Percentiles rank a stretch among this genome's conserved stretches.
These are phyloP conservation scores for Cytospora paraplurivora DNA, from an alignment of 2,329 filamentous ascomycete genomes.

Conservation along the genomic window DNA sequence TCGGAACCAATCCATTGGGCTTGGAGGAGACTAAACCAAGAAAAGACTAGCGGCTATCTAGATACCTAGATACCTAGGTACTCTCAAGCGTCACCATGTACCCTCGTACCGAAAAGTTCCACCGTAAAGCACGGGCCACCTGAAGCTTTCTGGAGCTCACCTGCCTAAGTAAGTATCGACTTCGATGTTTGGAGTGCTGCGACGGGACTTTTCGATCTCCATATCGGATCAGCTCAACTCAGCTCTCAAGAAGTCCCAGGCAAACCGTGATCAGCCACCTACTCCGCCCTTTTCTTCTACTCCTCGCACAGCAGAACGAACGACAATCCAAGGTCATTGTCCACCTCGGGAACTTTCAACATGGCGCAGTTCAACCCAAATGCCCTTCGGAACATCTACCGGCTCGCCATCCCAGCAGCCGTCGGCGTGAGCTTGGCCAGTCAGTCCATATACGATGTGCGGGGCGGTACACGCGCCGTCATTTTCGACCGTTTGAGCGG, in stretches of 20 bases:
- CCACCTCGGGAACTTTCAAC: slow-evolving; percentile 28
- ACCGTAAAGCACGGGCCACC: slow-evolving; percentile 16
- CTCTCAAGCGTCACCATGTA: background rate
- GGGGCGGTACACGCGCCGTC: slow-evolving; percentile 89
- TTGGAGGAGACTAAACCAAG: slow-evolving; percentile 1
- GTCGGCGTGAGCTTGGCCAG: slow-evolving; percentile 68
- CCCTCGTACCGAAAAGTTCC: background rate
- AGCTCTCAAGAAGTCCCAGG: background rate
- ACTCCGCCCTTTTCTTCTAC: background rate
- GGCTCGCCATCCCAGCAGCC: slow-evolving; percentile 72
- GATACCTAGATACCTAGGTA: no score
- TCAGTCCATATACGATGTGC: slow-evolving; percentile 93
- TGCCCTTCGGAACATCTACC: slow-evolving; percentile 51
- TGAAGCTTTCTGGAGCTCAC: slow-evolving; percentile 13
- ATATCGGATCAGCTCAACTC: slow-evolving; percentile 3
- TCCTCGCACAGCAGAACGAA: slow-evolving; percentile 3
- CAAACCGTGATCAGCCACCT: background rate
- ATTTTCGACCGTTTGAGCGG: slow-evolving; percentile 95
- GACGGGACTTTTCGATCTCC: no score
- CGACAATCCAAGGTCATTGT: slow-evolving; percentile 3
- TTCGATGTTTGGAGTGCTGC: slow-evolving; percentile 1
- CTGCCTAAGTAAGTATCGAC: slow-evolving; percentile 8
- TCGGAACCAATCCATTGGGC: slow-evolving; percentile 30
- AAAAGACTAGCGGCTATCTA: slow-evolving; percentile 8
- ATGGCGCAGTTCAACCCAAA: slow-evolving; percentile 51